phyloP scores from a whole-genome alignment of 2,329 filamentous ascomycete genomes.

The Venturia carpophila region DNA sequence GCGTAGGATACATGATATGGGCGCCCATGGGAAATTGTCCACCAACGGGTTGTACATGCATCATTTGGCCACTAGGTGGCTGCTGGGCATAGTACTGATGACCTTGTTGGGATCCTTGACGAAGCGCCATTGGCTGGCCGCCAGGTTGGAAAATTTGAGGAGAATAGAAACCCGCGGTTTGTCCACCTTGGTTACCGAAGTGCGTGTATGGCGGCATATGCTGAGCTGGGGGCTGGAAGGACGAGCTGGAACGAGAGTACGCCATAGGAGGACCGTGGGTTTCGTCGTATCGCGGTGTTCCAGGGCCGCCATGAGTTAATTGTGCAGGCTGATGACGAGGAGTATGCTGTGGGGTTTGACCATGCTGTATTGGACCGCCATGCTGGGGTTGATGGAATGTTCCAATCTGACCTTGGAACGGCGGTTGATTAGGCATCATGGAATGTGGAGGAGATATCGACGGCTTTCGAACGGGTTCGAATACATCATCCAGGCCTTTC shows the following conservation, averaged over 20 bases:
- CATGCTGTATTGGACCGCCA: conserved; percentile 43
- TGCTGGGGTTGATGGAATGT: conserved; percentile 60
- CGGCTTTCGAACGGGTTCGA: conserved; percentile 57
- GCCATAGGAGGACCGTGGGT: conserved; percentile 67
- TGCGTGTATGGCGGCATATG: conserved; percentile 62
- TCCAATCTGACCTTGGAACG: conserved; percentile 70
- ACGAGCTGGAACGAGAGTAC: conserved; percentile 74
- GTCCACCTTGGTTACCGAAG: conserved; percentile 61
- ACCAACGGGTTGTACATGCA: conserved; percentile 66
- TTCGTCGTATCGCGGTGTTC: conserved; percentile 63
- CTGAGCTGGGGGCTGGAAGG: conserved; percentile 72
- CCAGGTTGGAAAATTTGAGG: conserved; percentile 62
- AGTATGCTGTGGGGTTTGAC: conserved; percentile 66
- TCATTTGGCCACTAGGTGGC: conserved; percentile 45
- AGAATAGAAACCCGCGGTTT: conserved; percentile 38
- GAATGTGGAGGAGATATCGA: conserved; percentile 59
- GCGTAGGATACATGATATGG: conserved; percentile 71
- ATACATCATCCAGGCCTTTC: conserved; percentile 71
- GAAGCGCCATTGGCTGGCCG: conserved; percentile 58
- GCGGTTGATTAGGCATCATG: conserved; percentile 52
- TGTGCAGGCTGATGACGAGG: conserved; percentile 70
- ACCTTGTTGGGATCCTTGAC: conserved; percentile 59
- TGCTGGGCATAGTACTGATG: conserved; percentile 29
- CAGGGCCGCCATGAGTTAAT: conserved; percentile 58
- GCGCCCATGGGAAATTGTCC: conserved; percentile 54